Evolutionary conservation across 345 rosid species (phyloP).

Genomic region (Hirschfeldia incana): DNA sequence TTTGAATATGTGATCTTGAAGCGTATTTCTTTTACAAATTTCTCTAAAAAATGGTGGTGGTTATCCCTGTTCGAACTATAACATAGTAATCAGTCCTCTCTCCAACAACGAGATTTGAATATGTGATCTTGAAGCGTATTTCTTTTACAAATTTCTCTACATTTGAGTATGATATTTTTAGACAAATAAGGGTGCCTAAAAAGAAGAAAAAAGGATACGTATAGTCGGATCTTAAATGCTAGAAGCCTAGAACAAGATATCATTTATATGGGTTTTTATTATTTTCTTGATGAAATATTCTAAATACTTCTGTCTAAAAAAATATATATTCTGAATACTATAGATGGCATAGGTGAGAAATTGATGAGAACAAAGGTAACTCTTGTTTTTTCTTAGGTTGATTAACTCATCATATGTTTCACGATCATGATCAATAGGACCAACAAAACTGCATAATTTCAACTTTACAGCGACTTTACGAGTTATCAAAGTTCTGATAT

Average conservation of each 20-base stretch:
- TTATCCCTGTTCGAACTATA: background rate
- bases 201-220: no score
- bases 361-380: background rate
- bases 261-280: background rate
- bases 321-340: background rate
- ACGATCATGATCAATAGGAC: background rate
- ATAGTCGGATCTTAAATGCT: background rate
- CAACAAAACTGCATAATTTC: constrained; percentile 1
- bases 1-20: no score
- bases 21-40: no score
- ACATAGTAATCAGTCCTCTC: background rate
- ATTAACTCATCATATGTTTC: constrained; percentile 13
- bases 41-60: no score
- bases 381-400: background rate
- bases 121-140: background rate
- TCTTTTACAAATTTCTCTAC: no score
- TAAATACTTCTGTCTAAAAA: no score
- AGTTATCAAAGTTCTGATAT: constrained; percentile 2
- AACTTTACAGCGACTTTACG: constrained; percentile 7
- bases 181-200: no score
- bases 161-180: no score
- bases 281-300: background rate
- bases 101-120: background rate
- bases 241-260: background rate
- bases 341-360: background rate